Evolutionary conservation across 2,329 filamentous ascomycete genomes (phyloP), one percentile per base, ranked within the genome.

Genomic region (Trichoderma cornu-damae): DNA sequence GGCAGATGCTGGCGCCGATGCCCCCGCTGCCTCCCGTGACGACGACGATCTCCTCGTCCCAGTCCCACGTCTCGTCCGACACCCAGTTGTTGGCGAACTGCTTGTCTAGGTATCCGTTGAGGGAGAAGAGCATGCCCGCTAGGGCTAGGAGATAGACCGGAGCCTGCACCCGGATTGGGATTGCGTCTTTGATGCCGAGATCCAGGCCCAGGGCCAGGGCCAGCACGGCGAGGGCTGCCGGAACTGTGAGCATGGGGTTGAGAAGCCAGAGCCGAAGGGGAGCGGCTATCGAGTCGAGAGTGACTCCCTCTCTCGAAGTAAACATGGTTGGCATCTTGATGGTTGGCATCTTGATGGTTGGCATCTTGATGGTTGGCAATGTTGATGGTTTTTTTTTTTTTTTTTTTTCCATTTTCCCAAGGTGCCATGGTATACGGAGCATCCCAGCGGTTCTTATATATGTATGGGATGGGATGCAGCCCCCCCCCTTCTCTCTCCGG

Each of bases 21-120:
- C 74, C 74, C 43, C 69, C 68, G 60, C 72, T 74, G 6, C 69
- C 73, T 14, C 73, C 69, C 2, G 73, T 75, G 5, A 75, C 66
- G 1, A 75, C 62, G 1, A 74, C 69, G 12, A 75, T 63, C 56
- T 75, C 73, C 16, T 67, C 63, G n/a, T 67, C 61, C 69, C 71
- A 74, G 59, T 72, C 58, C 68, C 68, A 68, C 14, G 56, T 49
- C 4, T 34, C 26, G 20, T 61, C 60, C 3, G 35, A 40, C 34
- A 63, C 59, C 66, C 66, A 66, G 48, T 68, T 67, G 58, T 68
- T 68, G 24, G 63, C 57, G 3, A 60, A 50, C 37, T 61, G 58
- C n/a, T 58, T 60, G 38, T 65, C 64, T 28, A 67, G 60, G 34
- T 62, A 66, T 2, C 62, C 42, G 28, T 64, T 67, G 2, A 64